A percentile compares a stretch with the other conserved stretches of the same genome.
Conservation (phyloP, 306 rosid species). For the Inga leiocalycina region DNA sequence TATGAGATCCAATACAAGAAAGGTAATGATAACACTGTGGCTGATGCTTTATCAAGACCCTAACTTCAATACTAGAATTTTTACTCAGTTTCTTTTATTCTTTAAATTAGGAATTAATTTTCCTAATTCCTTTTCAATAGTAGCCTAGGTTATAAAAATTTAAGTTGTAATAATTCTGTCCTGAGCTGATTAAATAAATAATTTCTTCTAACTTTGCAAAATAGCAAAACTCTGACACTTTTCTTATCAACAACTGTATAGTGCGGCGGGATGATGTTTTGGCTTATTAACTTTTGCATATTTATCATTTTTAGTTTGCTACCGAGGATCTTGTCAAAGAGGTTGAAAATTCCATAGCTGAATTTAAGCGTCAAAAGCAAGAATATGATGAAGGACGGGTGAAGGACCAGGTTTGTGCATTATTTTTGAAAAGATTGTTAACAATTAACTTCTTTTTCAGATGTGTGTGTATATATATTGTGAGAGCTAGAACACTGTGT, state of each 20-base stretch:
- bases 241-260: not conserved
- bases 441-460: not conserved
- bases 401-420: constrained; percentile 68
- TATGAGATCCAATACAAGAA: too few relatives aligned
- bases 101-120: too few relatives aligned
- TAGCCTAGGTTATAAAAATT: not conserved
- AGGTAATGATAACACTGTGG: too few relatives aligned
- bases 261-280: not conserved
- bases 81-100: too few relatives aligned
- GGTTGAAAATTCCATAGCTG: constrained; percentile 85
- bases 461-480: not conserved
- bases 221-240: not conserved
- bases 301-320: constrained; percentile 57
- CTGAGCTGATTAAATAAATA: not conserved
- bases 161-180: not conserved
- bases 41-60: not conserved
- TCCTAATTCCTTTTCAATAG: not conserved
- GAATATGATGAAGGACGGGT: constrained; percentile 90
- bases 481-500: not conserved
- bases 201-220: not conserved
- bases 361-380: constrained; percentile 81
- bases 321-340: constrained; percentile 84
- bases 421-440: constrained; percentile 27
- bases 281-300: constrained; percentile 17
- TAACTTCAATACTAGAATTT: not conserved